A percentile compares a stretch with the other conserved stretches of the same genome.
phyloP scores from a whole-genome alignment of 768 basidiomycete genomes.

The Tephrocybe sp. region DNA sequence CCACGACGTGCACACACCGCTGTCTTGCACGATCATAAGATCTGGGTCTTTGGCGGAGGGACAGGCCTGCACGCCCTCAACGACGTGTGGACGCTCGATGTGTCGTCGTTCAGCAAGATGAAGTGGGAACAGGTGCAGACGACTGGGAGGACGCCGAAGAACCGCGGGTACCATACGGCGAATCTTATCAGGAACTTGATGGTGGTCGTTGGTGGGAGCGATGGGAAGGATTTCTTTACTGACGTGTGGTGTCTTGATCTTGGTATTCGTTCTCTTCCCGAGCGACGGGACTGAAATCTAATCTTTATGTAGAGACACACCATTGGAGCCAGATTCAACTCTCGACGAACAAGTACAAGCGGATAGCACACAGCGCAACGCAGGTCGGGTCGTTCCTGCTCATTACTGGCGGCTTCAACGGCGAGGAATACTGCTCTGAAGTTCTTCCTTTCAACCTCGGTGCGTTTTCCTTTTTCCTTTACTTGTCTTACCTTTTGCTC shows the following conservation, averaged over 20 bases:
- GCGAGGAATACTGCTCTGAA: conserved; percentile 68
- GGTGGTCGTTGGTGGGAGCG: conserved; percentile 89
- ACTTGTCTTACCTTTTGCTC: neutral
- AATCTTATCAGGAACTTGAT: conserved; percentile 84
- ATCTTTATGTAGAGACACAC: conserved; percentile 35
- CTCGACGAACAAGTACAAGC: conserved; percentile 43
- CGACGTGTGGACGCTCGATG: conserved; percentile 87
- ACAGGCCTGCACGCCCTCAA: conserved; percentile 89
- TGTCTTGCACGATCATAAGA: conserved; percentile 65
- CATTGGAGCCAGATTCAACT: conserved; percentile 47
- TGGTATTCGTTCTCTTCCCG: too few relatives aligned
- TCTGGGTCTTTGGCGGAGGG: conserved; percentile 94
- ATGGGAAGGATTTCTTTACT: conserved; percentile 84
- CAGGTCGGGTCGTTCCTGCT: conserved; percentile 93
- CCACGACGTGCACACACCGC: conserved; percentile 89
- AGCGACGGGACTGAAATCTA: too few relatives aligned
- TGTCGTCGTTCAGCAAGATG: conserved; percentile 32
- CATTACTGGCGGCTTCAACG: conserved; percentile 87
- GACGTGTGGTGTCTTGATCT: conserved; percentile 88
- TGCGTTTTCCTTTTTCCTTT: conserved; percentile 26
- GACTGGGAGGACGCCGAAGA: conserved; percentile 51
- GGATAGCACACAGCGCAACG: conserved; percentile 84
- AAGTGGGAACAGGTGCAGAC: conserved; percentile 53
- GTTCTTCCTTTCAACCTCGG: conserved; percentile 87
- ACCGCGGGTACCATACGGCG: conserved; percentile 89